These are phyloP conservation scores for Astraeus odoratus DNA, from an alignment of 768 basidiomycete species.

Conservation along the genomic window DNA sequence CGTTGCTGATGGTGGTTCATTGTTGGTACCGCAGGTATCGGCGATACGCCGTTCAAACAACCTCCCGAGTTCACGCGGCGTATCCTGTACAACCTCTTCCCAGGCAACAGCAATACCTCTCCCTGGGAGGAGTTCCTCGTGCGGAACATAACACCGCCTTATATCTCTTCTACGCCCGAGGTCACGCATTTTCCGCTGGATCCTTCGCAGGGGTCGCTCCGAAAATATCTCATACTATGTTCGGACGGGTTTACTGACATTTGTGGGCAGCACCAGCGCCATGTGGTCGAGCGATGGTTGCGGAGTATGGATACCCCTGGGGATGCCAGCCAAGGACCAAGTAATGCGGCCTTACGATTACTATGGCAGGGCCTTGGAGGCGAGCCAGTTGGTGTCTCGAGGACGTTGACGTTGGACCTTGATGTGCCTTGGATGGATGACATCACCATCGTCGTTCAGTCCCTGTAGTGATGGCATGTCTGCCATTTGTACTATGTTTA, in stretches of 20 bases:
- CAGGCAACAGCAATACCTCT: conserved; percentile 52
- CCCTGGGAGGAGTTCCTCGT: conserved; percentile 63
- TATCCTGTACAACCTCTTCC: conserved; percentile 58
- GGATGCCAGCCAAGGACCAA: conserved; percentile 8
- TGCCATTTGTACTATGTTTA: neutral
- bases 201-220: conserved; percentile 17
- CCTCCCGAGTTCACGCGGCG: conserved; percentile 62
- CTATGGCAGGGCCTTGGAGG: conserved; percentile 54
- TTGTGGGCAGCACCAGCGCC: conserved; percentile 42
- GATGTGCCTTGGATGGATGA: conserved; percentile 64
- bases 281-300: conserved; percentile 49
- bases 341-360: conserved; percentile 52
- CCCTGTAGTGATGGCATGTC: conserved; percentile 27
- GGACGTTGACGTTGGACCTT: conserved; percentile 57
- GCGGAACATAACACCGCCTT: conserved; percentile 58
- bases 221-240: conserved; percentile 54
- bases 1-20: conserved; percentile 1
- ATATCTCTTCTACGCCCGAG: conserved; percentile 59
- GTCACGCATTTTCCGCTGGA: conserved; percentile 49
- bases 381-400: conserved; percentile 45
- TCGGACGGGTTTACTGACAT: conserved; percentile 64
- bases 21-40: conserved; percentile 42
- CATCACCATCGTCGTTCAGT: conserved; percentile 58
- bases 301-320: conserved; percentile 31
- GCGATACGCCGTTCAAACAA: conserved; percentile 68